phyloP scores from a whole-genome alignment of 75 land plant species.

The Cupressus sempervirens region DNA sequence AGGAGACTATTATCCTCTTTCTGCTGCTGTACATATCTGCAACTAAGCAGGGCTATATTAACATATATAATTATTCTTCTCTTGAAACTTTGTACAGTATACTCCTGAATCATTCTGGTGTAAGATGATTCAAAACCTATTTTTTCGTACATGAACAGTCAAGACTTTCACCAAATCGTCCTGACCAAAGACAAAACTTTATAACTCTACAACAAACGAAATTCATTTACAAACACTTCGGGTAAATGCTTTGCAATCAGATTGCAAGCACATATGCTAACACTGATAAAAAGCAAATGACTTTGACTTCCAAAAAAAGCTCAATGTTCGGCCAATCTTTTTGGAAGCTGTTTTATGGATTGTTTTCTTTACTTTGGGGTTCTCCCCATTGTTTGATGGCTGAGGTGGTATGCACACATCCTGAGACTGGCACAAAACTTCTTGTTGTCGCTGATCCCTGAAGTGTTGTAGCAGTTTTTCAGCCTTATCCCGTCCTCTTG shows the following conservation, averaged over 20 bases:
- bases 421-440: constrained; percentile 15
- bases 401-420: neutral
- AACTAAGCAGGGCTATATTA: neutral
- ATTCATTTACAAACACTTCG: constrained; percentile 8
- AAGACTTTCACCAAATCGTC: neutral
- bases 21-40: constrained; percentile 10
- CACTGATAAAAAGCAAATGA: constrained; percentile 37
- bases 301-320: constrained; percentile 43
- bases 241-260: neutral
- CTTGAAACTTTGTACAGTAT: constrained; percentile 11
- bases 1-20: neutral
- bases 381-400: constrained; percentile 10
- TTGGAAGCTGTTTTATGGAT: constrained; percentile 21
- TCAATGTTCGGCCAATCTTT: constrained; percentile 37
- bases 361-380: constrained; percentile 8
- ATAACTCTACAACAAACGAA: constrained; percentile 9
- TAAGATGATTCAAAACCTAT: neutral
- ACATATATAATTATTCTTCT: constrained; percentile 8
- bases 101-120: neutral
- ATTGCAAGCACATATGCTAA: constrained; percentile 7
- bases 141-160: constrained; percentile 4
- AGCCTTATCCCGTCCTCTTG: constrained; percentile 76
- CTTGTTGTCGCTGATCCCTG: constrained; percentile 72
- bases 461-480: constrained; percentile 82
- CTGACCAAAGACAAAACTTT: constrained; percentile 4